These are phyloP conservation scores for Candida freyschussii DNA, from an alignment of 1,139 yeast genomes.

Conservation along the genomic window DNA sequence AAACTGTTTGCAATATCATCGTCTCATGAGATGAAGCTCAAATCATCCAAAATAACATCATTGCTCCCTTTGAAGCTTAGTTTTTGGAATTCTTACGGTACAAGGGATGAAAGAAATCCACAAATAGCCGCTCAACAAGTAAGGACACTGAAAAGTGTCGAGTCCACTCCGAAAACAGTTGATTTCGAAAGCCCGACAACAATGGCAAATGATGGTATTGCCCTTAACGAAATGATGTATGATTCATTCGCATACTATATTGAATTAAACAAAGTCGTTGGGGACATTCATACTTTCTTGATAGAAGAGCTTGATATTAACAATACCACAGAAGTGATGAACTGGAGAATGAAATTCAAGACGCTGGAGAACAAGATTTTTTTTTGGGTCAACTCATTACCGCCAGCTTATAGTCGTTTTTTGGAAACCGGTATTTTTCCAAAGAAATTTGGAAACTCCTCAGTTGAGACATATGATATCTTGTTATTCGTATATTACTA, in stretches of 20 bases:
- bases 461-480: conserved; percentile 14
- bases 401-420: conserved; percentile 10
- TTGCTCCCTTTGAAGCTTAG: conserved; percentile 16
- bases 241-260: conserved; percentile 21
- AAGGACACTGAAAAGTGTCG: conserved; percentile 9
- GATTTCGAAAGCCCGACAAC: not conserved
- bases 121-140: conserved; percentile 6
- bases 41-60: conserved; percentile 13
- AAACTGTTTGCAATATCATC: conserved; percentile 22
- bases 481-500: conserved; percentile 28
- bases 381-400: conserved; percentile 18
- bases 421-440: conserved; percentile 15
- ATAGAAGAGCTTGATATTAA: conserved; percentile 19
- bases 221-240: conserved; percentile 7
- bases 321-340: conserved; percentile 14
- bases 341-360: conserved; percentile 18
- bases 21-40: conserved; percentile 21
- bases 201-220: conserved; percentile 4
- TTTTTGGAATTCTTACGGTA: conserved; percentile 11
- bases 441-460: not conserved
- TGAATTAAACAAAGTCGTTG: conserved; percentile 18
- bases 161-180: conserved; percentile 4
- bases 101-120: conserved; percentile 5
- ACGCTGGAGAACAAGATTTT: conserved; percentile 16
- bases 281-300: conserved; percentile 21